These are phyloP conservation scores for Penicillium maclennaniae DNA, from an alignment of 495 filamentous ascomycete genomes.

Conservation along the genomic window DNA sequence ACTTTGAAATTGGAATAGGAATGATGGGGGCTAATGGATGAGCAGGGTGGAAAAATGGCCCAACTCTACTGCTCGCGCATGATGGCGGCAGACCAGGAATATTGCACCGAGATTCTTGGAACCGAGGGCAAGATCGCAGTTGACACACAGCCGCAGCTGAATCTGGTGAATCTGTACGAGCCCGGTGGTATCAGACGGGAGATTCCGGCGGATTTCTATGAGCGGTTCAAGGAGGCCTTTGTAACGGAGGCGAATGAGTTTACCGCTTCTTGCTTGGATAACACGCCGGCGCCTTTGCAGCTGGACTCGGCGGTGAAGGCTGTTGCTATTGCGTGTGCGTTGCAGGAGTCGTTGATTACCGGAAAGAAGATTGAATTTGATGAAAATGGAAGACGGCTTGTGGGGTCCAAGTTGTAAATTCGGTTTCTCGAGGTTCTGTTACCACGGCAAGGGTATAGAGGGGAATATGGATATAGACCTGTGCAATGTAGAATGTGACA, in stretches of 20 bases:
- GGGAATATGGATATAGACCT: background rate
- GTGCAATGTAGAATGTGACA: background rate
- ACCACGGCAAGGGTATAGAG: background rate
- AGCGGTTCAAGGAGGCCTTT: slow-evolving; percentile 54
- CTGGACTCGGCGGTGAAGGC: slow-evolving; percentile 30
- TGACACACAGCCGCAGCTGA: slow-evolving; percentile 46
- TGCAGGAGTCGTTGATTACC: slow-evolving; percentile 35
- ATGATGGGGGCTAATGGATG: background rate
- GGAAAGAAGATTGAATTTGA: slow-evolving; percentile 36
- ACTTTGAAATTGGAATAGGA: background rate
- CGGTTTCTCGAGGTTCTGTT: background rate
- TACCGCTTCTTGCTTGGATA: slow-evolving; percentile 40
- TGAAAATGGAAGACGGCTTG: slow-evolving; percentile 28
- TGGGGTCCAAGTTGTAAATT: slow-evolving; percentile 11
- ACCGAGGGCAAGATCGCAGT: slow-evolving; percentile 52
- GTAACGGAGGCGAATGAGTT: slow-evolving; percentile 47
- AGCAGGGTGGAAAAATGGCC: slow-evolving; percentile 47
- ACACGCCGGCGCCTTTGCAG: slow-evolving; percentile 43
- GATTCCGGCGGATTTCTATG: slow-evolving; percentile 53
- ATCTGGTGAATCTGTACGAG: slow-evolving; percentile 49
- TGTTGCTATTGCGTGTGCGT: slow-evolving; percentile 32
- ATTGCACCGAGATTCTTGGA: slow-evolving; percentile 54
- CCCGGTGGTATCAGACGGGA: slow-evolving; percentile 45
- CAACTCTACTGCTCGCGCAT: slow-evolving; percentile 55
- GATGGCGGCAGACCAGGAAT: slow-evolving; percentile 59